Conservation (phyloP, 2,329 filamentous ascomycete species). For the Orbilia blumenaviensis region DNA sequence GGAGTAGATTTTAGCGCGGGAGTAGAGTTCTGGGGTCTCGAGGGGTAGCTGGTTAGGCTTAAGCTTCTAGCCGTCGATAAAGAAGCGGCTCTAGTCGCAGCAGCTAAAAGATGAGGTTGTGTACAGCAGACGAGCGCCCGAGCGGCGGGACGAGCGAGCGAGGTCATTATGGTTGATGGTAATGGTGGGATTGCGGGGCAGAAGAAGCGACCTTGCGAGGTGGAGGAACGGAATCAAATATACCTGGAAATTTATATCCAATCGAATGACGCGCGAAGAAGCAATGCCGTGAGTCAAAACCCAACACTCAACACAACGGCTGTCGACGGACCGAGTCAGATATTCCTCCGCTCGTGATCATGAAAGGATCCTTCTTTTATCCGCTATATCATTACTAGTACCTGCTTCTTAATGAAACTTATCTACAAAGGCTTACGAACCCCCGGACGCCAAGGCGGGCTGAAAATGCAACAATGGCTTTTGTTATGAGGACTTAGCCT, state of each 20-base stretch:
- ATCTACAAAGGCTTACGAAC: neutral
- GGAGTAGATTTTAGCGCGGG: neutral
- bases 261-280: constrained; percentile 21
- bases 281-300: neutral
- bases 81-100: constrained; percentile 10
- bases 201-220: neutral
- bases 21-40: constrained; percentile 20
- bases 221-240: neutral
- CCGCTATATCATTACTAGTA: no score
- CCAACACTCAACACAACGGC: constrained; percentile 32
- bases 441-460: neutral
- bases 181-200: neutral
- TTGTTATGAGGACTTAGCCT: neutral
- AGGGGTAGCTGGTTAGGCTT: constrained; percentile 24
- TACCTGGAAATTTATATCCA: constrained; percentile 16
- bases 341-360: neutral
- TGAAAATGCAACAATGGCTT: constrained; percentile 5
- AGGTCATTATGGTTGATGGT: constrained; percentile 17
- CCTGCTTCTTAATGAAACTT: no score
- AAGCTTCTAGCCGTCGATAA: constrained; percentile 31
- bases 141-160: constrained; percentile 14
- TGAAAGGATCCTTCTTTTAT: no score
- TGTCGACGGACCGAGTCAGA: neutral
- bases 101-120: constrained; percentile 6
- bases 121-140: constrained; percentile 22